Evolutionary conservation across 495 filamentous ascomycete genomes (phyloP), one percentile per base, ranked within the genome.

Genomic region (Aspergillus diversus): DNA sequence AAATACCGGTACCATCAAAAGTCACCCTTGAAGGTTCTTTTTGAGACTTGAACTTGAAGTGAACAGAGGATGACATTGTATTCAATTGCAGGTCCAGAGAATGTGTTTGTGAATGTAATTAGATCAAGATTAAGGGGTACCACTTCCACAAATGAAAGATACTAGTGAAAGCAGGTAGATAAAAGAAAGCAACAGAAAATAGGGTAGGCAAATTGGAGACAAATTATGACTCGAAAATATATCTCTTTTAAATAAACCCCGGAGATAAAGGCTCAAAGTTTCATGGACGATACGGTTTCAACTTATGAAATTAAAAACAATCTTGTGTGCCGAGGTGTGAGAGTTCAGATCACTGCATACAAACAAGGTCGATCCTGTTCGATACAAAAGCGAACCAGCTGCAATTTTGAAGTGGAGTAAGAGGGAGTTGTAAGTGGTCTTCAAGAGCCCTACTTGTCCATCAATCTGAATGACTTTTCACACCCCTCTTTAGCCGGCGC

Each of bases 21-120:
- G 92, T 89, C 63, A 99, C 91, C 73, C 93, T 84, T 27, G 92
- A 90, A 59, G 94, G 91, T 75, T 98, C 96, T 79, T 94, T 97
- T 74, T 95, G 92, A 61, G 94, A 97, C 83, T 97, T 98, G 90
- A 98, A 99, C 81, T 96, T 97, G 90, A 97, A 98, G 81, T 97
- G 97, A 74, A 99, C 93, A 65, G 93, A 97, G 59, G 96, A 97
- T 78, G 93, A 84, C 95, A 99, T 99, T 80, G 75, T 77, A 80
- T 80, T 78, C 74, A 76, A 75, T 69, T 89, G 79, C 69, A 73
- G 59, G 71, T 63, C 67, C 69, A 69, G 74, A 60, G 67, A 69
- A 65, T 66, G 65, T 67, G 67, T 63, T 68, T 57, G 68, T 67
- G 63, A 42, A 70, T 66, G 67, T 71, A 72, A 69, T 76, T 71